These are phyloP conservation scores for Stachybotrys elegans DNA, from an alignment of 2,329 filamentous ascomycete genomes.

Conservation along the genomic window DNA sequence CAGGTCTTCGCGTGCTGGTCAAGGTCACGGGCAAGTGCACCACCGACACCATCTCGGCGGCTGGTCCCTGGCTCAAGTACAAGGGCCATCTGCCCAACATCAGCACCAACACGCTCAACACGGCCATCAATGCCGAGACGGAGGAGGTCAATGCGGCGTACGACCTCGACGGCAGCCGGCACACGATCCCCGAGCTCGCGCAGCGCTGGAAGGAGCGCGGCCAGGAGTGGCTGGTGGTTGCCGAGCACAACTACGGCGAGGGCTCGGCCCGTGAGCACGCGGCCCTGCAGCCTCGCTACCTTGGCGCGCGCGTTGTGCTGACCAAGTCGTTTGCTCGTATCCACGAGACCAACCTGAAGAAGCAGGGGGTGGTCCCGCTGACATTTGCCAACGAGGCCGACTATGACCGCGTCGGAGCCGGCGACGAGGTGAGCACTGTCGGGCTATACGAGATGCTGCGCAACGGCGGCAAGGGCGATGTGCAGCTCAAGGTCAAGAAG, in stretches of 20 bases:
- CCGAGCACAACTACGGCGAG: conserved; percentile 96
- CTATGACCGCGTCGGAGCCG: conserved; percentile 77
- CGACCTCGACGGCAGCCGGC: conserved; percentile 69
- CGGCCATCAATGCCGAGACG: conserved; percentile 86
- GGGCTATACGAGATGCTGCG: conserved; percentile 79
- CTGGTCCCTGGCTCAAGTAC: conserved; percentile 96
- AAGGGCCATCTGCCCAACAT: conserved; percentile 99
- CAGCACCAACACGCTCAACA: conserved; percentile 93
- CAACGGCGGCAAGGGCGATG: conserved; percentile 71
- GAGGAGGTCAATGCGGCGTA: conserved; percentile 90
- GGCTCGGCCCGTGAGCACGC: conserved; percentile 86
- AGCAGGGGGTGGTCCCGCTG: conserved; percentile 92
- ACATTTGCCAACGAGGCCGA: conserved; percentile 86
- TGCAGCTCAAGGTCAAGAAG: conserved; percentile 63
- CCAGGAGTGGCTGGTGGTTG: conserved; percentile 86
- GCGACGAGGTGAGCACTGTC: conserved; percentile 77
- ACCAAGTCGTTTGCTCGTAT: conserved; percentile 87
- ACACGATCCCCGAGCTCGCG: conserved; percentile 83
- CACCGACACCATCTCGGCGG: conserved; percentile 94
- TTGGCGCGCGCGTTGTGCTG: conserved; percentile 78
- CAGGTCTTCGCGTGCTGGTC: conserved; percentile 79
- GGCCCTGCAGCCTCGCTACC: conserved; percentile 83
- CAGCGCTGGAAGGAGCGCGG: conserved; percentile 73
- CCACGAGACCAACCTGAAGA: conserved; percentile 94
- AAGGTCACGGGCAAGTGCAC: conserved; percentile 97